Conservation (phyloP, 1,284 basidiomycete genomes). For the Hymenochaete sp. region DNA sequence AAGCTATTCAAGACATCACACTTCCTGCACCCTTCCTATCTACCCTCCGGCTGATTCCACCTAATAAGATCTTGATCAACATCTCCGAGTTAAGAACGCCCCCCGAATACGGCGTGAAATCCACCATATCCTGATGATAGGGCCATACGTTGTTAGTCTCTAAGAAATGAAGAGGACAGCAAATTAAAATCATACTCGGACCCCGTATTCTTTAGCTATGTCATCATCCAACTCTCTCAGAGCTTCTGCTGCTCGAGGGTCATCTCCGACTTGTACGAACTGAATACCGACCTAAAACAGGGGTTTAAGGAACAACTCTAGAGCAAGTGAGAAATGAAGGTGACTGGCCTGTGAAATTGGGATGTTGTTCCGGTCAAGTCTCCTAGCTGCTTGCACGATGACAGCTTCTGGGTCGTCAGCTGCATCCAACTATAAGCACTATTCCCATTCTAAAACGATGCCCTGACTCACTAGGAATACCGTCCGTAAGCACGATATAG, state of each 20-base stretch:
- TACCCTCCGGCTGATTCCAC: constrained; percentile 48
- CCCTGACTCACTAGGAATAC: constrained; percentile 39
- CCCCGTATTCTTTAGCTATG: constrained; percentile 21
- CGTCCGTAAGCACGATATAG: constrained; percentile 56
- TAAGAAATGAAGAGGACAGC: not conserved
- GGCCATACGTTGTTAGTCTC: not conserved
- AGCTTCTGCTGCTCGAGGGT: constrained; percentile 25
- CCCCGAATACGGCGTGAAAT: constrained; percentile 45
- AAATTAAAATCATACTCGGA: constrained; percentile 16
- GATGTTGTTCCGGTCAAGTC: constrained; percentile 39
- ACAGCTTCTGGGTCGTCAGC: constrained; percentile 44
- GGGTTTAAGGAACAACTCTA: constrained; percentile 2
- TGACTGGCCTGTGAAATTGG: constrained; percentile 43
- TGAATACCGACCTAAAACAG: constrained; percentile 24
- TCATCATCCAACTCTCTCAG: constrained; percentile 30
- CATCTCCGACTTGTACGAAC: constrained; percentile 31
- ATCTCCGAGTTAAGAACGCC: constrained; percentile 33
- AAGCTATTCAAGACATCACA: constrained; percentile 1
- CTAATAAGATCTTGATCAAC: constrained; percentile 46
- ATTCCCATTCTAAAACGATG: not conserved
- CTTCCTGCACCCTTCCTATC: constrained; percentile 29
- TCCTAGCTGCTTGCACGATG: constrained; percentile 39
- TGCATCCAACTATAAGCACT: constrained; percentile 20
- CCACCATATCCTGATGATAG: constrained; percentile 47
- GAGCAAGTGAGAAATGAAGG: not conserved